A percentile compares a stretch with the other conserved stretches of the same genome.
Conservation (phyloP, 352 stramenopile genomes). For the Globisporangium polare region DNA sequence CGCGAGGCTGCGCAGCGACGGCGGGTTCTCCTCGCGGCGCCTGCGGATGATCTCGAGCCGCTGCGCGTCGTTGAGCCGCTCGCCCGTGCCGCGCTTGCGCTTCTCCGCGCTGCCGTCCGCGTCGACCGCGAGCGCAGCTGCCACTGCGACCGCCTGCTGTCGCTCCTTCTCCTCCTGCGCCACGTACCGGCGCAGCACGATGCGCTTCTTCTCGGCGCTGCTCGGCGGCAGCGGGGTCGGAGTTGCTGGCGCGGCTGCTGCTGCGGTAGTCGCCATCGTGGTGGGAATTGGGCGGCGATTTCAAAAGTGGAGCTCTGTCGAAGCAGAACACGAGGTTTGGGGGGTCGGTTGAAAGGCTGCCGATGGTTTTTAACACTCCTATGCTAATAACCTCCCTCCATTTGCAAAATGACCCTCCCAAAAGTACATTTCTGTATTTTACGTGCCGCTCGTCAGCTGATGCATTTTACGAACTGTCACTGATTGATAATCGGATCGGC, state of each 20-base stretch:
- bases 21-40: conserved; percentile 14
- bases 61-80: conserved; percentile 17
- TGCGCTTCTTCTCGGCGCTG: conserved; percentile 10
- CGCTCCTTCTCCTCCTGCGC: conserved; percentile 12
- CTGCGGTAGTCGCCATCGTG: not conserved
- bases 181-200: conserved; percentile 14
- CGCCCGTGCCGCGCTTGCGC: conserved; percentile 13
- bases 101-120: not conserved
- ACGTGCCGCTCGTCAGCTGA: not conserved
- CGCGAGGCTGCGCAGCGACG: conserved; percentile 16
- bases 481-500: not conserved
- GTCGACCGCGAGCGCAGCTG: not conserved
- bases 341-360: too few species aligned
- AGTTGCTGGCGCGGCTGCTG: too few species aligned
- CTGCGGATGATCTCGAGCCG: conserved; percentile 17
- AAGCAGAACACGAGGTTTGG: too few species aligned
- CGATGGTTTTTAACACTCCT: too few species aligned
- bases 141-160: not conserved
- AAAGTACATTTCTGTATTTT: not conserved
- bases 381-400: not conserved
- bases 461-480: not conserved
- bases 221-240: not conserved
- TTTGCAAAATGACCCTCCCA: not conserved
- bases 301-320: not conserved
- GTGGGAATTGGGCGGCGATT: not conserved